Conservation (phyloP, 768 basidiomycete genomes). For the Pleurotus eryngii region DNA sequence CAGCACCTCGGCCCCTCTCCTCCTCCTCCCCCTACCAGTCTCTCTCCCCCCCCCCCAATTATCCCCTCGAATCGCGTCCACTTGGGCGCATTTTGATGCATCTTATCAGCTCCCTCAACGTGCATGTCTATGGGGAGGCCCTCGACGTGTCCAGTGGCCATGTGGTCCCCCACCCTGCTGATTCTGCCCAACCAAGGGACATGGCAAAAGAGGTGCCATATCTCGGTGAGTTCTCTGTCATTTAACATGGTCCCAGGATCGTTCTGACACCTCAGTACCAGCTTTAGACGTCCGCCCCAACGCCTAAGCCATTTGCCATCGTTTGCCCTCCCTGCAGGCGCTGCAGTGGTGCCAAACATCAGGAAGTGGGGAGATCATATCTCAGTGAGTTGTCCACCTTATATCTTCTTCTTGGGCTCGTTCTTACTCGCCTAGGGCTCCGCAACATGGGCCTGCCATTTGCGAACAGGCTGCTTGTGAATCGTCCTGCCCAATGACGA, state of each 20-base stretch:
- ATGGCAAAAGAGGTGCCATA: neutral
- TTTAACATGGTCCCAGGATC: neutral
- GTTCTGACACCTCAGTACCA: neutral
- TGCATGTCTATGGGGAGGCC: no score
- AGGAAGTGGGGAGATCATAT: neutral
- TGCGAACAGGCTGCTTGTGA: neutral
- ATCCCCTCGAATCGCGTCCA: no score
- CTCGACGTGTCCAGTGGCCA: no score
- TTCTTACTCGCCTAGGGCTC: neutral
- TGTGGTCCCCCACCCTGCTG: no score
- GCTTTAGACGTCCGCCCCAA: neutral
- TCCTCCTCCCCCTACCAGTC: no score
- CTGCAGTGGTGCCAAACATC: neutral
- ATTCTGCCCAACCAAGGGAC: no score
- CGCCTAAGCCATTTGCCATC: neutral
- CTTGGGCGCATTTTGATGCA: no score
- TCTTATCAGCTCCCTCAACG: no score
- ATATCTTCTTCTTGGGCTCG: neutral
- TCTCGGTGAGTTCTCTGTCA: neutral
- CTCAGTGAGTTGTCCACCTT: neutral
- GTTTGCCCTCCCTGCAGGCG: neutral
- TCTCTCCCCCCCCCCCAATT: no score
- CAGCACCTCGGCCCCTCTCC: no score
- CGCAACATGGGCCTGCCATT: neutral
- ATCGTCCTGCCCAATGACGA: no score